These are phyloP conservation scores for Oryza australiensis DNA, from an alignment of 176 grass and related monocot species.

Conservation along the genomic window DNA sequence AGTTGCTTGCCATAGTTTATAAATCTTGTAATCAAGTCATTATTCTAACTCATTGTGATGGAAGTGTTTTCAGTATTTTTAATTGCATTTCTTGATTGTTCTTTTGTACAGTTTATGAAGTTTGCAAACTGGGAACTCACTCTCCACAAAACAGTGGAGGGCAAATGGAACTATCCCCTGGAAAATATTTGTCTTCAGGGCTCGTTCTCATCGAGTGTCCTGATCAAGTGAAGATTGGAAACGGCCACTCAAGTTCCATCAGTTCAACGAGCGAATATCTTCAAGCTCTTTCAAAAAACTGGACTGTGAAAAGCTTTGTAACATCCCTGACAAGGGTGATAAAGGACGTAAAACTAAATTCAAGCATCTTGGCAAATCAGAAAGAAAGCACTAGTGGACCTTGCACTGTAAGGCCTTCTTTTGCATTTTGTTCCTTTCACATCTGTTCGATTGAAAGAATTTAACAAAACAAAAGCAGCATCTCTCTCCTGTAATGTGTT, in stretches of 20 bases:
- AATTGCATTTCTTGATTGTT: constrained; percentile 25
- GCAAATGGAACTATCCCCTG: constrained; percentile 68
- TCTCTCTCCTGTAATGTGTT: constrained; percentile 17
- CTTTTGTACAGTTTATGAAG: constrained; percentile 74
- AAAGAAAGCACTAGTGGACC: constrained; percentile 83
- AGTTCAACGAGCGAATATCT: constrained; percentile 75
- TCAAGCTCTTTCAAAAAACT: constrained; percentile 81
- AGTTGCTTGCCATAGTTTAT: background rate
- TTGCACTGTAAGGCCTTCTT: constrained; percentile 69
- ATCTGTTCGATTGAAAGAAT: constrained; percentile 24
- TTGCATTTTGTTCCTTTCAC: background rate
- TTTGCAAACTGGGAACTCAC: constrained; percentile 94
- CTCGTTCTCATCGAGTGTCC: constrained; percentile 86
- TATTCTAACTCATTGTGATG: constrained; percentile 21
- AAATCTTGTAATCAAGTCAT: constrained; percentile 15
- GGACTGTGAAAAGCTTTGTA: constrained; percentile 76
- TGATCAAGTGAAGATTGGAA: constrained; percentile 71
- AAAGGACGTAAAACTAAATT: constrained; percentile 75
- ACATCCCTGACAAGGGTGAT: constrained; percentile 72
- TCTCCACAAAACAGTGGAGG: constrained; percentile 61
- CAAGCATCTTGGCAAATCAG: constrained; percentile 69
- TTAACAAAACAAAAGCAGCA: constrained; percentile 26
- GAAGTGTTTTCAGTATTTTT: constrained; percentile 1
- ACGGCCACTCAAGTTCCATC: constrained; percentile 55
- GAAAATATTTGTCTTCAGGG: constrained; percentile 72